phyloP scores from a whole-genome alignment of 2,329 filamentous ascomycete genomes.

The Alternaria consortialis region DNA sequence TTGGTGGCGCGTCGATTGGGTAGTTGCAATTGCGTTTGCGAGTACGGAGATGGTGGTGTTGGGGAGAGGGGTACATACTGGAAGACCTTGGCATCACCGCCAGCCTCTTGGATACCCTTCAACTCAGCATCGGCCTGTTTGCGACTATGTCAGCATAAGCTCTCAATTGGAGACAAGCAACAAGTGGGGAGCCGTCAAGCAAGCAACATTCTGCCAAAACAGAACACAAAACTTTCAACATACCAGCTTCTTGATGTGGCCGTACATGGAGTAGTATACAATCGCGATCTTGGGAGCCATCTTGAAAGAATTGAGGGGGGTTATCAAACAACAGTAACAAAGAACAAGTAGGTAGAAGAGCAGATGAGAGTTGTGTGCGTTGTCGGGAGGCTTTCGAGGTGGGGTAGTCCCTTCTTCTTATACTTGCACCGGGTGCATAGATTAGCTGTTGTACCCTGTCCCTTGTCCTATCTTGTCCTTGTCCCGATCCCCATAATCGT shows the following conservation, averaged over 20 bases:
- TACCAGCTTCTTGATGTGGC: constrained; percentile 48
- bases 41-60: background rate
- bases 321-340: constrained; percentile 23
- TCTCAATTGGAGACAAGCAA: constrained; percentile 7
- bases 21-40: background rate
- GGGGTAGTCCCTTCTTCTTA: background rate
- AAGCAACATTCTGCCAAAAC: background rate
- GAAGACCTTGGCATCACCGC: constrained; percentile 81
- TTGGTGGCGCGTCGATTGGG: background rate
- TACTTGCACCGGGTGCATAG: background rate
- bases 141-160: background rate
- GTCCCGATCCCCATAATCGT: background rate
- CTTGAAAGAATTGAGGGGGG: constrained; percentile 22
- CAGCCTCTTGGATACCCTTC: constrained; percentile 86
- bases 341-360: background rate
- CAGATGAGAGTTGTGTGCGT: background rate
- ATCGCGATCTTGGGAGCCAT: constrained; percentile 95
- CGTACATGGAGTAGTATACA: constrained; percentile 67
- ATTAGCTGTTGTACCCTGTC: background rate
- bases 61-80: constrained; percentile 64
- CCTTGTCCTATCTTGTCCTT: background rate
- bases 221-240: constrained; percentile 12
- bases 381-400: background rate
- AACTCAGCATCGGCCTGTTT: constrained; percentile 87
- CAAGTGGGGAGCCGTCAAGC: background rate